A percentile compares a stretch with the other conserved stretches of the same genome.
These are phyloP conservation scores for Colletotrichum higginsianum DNA, from an alignment of 2,329 filamentous ascomycete species.

Conservation along the genomic window DNA sequence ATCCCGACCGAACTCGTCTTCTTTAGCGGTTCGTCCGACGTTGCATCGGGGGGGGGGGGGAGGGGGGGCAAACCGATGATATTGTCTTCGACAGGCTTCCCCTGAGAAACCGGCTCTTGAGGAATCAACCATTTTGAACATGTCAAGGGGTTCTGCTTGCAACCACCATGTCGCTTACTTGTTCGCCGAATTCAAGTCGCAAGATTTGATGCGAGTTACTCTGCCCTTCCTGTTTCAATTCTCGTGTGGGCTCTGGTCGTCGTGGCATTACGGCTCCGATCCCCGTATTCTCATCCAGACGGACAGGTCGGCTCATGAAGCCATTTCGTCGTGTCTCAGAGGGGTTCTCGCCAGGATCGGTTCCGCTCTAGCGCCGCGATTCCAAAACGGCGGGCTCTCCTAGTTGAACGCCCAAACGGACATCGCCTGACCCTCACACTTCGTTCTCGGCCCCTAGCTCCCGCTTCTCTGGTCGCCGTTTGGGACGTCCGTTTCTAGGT, in stretches of 20 bases:
- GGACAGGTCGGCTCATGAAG: not conserved
- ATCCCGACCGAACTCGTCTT: conserved; percentile 14
- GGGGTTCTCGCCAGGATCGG: conserved; percentile 14
- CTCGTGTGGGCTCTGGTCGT: too few relatives aligned
- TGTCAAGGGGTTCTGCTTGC: not conserved
- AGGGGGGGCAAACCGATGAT: not conserved
- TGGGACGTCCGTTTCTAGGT: conserved; percentile 12
- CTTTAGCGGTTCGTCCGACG: conserved; percentile 32
- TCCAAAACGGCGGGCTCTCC: conserved; percentile 11
- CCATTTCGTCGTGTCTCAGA: not conserved
- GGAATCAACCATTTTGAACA: not conserved
- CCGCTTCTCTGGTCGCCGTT: conserved; percentile 15
- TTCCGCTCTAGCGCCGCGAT: conserved; percentile 3
- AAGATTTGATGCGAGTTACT: too few relatives aligned
- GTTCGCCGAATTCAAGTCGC: not conserved
- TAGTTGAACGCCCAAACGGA: conserved; percentile 21
- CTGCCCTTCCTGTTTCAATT: not conserved
- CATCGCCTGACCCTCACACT: conserved; percentile 8
- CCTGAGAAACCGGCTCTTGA: not conserved
- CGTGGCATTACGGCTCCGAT: not conserved
- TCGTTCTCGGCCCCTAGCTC: not conserved
- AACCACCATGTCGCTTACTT: not conserved
- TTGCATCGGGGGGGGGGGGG: not conserved
- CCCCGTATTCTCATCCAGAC: not conserved
- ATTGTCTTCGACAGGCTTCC: conserved; percentile 3